A percentile compares a stretch with the other conserved stretches of the same genome.
These are phyloP conservation scores for Coemansia sp. DNA, from an alignment of 192 early-diverging fungal genomes.

Conservation along the genomic window DNA sequence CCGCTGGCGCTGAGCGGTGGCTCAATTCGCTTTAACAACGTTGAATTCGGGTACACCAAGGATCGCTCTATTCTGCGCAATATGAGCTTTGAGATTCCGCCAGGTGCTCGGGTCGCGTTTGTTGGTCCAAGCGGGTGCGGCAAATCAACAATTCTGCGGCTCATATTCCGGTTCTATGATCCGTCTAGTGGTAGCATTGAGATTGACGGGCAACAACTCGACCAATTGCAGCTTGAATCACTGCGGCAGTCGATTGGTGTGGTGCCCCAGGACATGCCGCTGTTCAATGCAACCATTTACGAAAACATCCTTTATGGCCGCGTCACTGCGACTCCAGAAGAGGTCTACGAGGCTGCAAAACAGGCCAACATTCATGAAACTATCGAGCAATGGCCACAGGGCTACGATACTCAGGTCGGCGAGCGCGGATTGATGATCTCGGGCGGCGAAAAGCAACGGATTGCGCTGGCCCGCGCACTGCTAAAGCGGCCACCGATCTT, in stretches of 20 bases:
- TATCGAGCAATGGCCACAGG: conserved; percentile 59
- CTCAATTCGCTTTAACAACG: conserved; percentile 83
- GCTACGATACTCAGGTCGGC: conserved; percentile 69
- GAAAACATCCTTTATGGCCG: conserved; percentile 94
- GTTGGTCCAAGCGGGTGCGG: conserved; percentile 95
- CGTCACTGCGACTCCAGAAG: conserved; percentile 59
- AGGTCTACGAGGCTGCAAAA: conserved; percentile 62
- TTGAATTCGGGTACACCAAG: conserved; percentile 84
- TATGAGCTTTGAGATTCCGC: conserved; percentile 79
- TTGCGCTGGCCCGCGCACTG: conserved; percentile 54
- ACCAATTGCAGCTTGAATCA: conserved; percentile 74
- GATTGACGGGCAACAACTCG: conserved; percentile 84
- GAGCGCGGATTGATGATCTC: conserved; percentile 73
- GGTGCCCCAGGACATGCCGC: conserved; percentile 85
- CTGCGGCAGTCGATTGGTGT: conserved; percentile 81
- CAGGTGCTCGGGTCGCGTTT: conserved; percentile 85
- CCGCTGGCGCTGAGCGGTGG: conserved; percentile 62
- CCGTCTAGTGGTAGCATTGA: conserved; percentile 75
- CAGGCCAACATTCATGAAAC: conserved; percentile 63
- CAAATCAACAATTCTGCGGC: conserved; percentile 78
- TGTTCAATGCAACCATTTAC: conserved; percentile 92
- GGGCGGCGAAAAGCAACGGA: conserved; percentile 71
- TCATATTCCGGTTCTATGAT: conserved; percentile 95
- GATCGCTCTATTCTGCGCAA: conserved; percentile 72
- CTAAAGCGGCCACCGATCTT: conserved; percentile 59